These are phyloP conservation scores for Achaetomiella virescens DNA, from an alignment of 495 filamentous ascomycete species.

Conservation along the genomic window DNA sequence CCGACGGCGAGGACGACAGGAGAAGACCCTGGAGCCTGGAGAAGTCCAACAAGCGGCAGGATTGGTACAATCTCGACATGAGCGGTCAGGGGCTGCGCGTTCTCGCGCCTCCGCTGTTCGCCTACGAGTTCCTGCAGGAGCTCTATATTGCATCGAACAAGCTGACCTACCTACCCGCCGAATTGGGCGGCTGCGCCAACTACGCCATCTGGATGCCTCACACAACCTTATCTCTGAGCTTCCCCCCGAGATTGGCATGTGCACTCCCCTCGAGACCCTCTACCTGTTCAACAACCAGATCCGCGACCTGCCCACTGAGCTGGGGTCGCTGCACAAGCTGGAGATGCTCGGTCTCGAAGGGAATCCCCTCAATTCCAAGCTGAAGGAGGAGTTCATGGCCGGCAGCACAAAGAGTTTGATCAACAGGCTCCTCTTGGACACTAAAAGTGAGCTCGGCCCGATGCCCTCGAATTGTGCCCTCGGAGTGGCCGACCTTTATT, in stretches of 20 bases:
- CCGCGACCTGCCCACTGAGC: conserved; percentile 69
- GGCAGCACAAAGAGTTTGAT: conserved; percentile 82
- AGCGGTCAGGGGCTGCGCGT: conserved; percentile 87
- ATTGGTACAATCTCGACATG: conserved; percentile 87
- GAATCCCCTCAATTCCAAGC: conserved; percentile 67
- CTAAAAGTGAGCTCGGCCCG: conserved; percentile 56
- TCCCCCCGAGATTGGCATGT: conserved; percentile 92
- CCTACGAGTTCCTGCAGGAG: conserved; percentile 78
- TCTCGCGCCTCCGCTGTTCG: conserved; percentile 70
- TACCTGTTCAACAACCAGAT: conserved; percentile 86
- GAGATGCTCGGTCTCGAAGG: conserved; percentile 89
- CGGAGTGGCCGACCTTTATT: background rate
- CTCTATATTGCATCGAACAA: conserved; percentile 90
- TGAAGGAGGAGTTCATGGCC: conserved; percentile 73
- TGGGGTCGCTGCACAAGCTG: conserved; percentile 79
- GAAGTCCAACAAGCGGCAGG: conserved; percentile 57
- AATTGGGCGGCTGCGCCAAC: conserved; percentile 74
- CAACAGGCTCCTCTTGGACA: conserved; percentile 70
- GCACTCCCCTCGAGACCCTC: conserved; percentile 74
- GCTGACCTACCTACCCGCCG: conserved; percentile 63
- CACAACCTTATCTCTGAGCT: conserved; percentile 77
- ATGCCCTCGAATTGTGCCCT: conserved; percentile 3
- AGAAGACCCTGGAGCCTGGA: conserved; percentile 52
- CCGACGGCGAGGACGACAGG: conserved; percentile 61
- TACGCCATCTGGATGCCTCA: conserved; percentile 79